Evolutionary conservation across 768 basidiomycete genomes (phyloP).

Genomic region (Mycena vulgaris): DNA sequence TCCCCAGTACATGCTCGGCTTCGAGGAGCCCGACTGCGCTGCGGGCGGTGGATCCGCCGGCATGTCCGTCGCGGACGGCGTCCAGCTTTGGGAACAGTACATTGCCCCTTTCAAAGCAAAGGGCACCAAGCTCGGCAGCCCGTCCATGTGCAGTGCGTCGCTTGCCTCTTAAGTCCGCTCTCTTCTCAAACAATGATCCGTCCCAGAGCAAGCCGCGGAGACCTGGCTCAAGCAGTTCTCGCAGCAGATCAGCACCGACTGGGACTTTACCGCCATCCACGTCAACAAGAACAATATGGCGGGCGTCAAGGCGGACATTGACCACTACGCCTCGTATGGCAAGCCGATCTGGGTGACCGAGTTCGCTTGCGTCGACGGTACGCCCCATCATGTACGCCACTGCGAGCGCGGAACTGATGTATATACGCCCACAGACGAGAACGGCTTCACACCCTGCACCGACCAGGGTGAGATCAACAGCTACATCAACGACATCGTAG

Average conservation of each 20-base stretch:
- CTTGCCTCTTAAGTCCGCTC: background rate
- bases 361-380: slow-evolving; percentile 65
- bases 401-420: background rate
- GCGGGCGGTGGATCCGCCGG: slow-evolving; percentile 62
- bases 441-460: slow-evolving; percentile 60
- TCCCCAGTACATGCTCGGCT: slow-evolving; percentile 60
- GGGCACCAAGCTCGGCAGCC: slow-evolving; percentile 60
- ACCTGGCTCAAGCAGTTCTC: slow-evolving; percentile 61
- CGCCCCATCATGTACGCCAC: slow-evolving; percentile 1
- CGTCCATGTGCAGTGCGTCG: slow-evolving; percentile 64
- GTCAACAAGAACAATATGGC: slow-evolving; percentile 64
- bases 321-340: slow-evolving; percentile 60
- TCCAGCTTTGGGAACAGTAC: slow-evolving; percentile 54
- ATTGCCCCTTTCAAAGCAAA: slow-evolving; percentile 59
- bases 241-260: slow-evolving; percentile 54
- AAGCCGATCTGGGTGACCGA: slow-evolving; percentile 67
- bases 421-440: slow-evolving; percentile 47
- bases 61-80: slow-evolving; percentile 60
- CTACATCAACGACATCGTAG: slow-evolving; percentile 58
- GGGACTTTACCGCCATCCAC: slow-evolving; percentile 65
- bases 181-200: background rate
- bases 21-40: slow-evolving; percentile 64
- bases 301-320: slow-evolving; percentile 61
- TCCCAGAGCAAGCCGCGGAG: slow-evolving; percentile 62
- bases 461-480: slow-evolving; percentile 59